A percentile compares a stretch with the other conserved stretches of the same genome.
phyloP scores from a whole-genome alignment of 257 asterid species.

The Echium plantagineum region DNA sequence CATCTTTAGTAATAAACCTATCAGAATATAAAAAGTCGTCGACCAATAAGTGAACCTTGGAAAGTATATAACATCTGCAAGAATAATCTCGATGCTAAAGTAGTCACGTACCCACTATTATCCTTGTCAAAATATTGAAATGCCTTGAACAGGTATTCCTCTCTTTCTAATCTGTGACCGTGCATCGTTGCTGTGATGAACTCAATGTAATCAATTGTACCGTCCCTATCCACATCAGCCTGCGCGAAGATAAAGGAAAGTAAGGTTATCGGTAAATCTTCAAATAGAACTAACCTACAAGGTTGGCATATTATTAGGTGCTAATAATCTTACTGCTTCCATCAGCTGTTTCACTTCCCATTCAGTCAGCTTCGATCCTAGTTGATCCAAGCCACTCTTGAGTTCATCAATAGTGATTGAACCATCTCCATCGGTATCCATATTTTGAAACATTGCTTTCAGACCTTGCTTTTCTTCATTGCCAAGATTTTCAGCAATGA shows the following conservation, averaged over 20 bases:
- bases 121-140: constrained; percentile 79
- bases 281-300: neutral
- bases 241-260: constrained; percentile 7
- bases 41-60: neutral
- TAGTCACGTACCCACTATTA: constrained; percentile 51
- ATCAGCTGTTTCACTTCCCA: constrained; percentile 78
- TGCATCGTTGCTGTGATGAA: constrained; percentile 92
- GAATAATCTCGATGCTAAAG: neutral
- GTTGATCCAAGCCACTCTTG: constrained; percentile 63
- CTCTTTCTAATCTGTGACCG: constrained; percentile 73
- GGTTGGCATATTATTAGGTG: neutral
- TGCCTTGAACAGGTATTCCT: constrained; percentile 67
- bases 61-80: neutral
- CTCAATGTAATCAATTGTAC: constrained; percentile 75
- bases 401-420: constrained; percentile 83
- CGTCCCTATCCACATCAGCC: constrained; percentile 96
- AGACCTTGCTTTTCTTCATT: constrained; percentile 78
- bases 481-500: constrained; percentile 78
- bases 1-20: constrained; percentile 78
- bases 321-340: constrained; percentile 61
- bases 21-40: neutral
- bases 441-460: constrained; percentile 71
- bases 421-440: constrained; percentile 80
- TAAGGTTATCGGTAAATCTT: neutral
- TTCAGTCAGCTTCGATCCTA: constrained; percentile 77